These are phyloP conservation scores for Aristolochia contorta DNA, from an alignment of 164 flowering plant genomes.

Conservation along the genomic window DNA sequence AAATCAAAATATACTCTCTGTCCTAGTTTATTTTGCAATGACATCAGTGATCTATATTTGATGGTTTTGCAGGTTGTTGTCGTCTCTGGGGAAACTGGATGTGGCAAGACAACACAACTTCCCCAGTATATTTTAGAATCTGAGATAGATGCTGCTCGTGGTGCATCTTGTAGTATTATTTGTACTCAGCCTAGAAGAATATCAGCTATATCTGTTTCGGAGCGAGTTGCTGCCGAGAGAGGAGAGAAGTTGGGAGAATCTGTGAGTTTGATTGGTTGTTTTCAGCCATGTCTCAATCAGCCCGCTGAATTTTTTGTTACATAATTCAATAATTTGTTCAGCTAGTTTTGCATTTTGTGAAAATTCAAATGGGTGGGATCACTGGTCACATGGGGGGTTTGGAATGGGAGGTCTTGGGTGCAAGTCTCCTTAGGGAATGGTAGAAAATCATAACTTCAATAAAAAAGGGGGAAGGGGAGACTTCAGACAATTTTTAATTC, in stretches of 20 bases:
- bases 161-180: conserved; percentile 73
- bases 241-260: conserved; percentile 91
- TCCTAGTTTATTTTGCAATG: neutral
- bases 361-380: too few relatives aligned
- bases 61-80: conserved; percentile 61
- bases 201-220: conserved; percentile 96
- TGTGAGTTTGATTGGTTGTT: conserved; percentile 39
- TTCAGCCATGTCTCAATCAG: neutral
- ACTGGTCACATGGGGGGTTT: too few relatives aligned
- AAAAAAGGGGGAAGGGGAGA: too few relatives aligned
- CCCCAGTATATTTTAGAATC: conserved; percentile 96
- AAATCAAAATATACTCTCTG: neutral
- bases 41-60: conserved; percentile 2
- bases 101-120: conserved; percentile 98
- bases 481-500: too few relatives aligned
- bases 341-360: too few relatives aligned
- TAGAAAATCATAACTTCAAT: too few relatives aligned
- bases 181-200: conserved; percentile 98
- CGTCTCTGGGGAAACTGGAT: conserved; percentile 97
- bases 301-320: too few relatives aligned
- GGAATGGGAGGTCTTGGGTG: too few relatives aligned
- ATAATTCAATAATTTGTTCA: neutral
- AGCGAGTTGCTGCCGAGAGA: conserved; percentile 91
- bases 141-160: conserved; percentile 58
- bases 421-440: too few relatives aligned